Base-by-base conservation (phyloP, 768 basidiomycete species). In the Suillus decipiens region DNA sequence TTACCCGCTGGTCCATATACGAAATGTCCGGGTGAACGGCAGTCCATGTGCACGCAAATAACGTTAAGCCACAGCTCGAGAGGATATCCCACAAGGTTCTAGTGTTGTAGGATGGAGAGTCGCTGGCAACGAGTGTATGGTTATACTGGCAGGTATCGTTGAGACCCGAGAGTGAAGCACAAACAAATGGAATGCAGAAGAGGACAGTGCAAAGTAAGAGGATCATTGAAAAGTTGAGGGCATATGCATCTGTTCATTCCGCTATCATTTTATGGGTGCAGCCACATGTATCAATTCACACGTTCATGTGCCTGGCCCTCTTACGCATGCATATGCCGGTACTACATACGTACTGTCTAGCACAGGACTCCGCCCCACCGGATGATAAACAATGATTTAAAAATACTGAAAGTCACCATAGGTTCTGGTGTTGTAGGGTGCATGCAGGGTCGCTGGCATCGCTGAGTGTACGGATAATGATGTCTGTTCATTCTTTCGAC, bases 161-260 rank as follows among this genome's bases (percentile, higher is more conserved):
- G 43, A 45, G n/a, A 45, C n/a, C n/a, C 5, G 5, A n/a, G n/a
- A 45, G 43, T 45, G 43, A 45, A 22, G 43, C 43, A n/a, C 11
- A 1, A 45, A 45, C 43, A n/a, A 45, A 45, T 0, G n/a, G 69
- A 65, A 77, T 69, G 61, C 75, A 75, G 51, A 84, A 76, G 61
- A 82, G 67, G n/a, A 2, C 11, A 22, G n/a, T 22, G 12, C 2
- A 22, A 0, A 47, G 22, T 22, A 24, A 1, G 22, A 22, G 45
- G 45, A 2, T 45, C 41, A 42, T 42, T 2, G 17, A 19, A 19
- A 9, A 42, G 19, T 43, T n/a, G 43, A 22, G n/a, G 10, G 10
- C 43, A 45, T 11, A 45, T 9, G n/a, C 42, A 3, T 19, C 42
- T 43, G 19, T 43, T n/a, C n/a, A 45, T 45, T n/a, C n/a, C 11